phyloP scores from a whole-genome alignment of 1,284 basidiomycete genomes.

The Ustilago hordei region DNA sequence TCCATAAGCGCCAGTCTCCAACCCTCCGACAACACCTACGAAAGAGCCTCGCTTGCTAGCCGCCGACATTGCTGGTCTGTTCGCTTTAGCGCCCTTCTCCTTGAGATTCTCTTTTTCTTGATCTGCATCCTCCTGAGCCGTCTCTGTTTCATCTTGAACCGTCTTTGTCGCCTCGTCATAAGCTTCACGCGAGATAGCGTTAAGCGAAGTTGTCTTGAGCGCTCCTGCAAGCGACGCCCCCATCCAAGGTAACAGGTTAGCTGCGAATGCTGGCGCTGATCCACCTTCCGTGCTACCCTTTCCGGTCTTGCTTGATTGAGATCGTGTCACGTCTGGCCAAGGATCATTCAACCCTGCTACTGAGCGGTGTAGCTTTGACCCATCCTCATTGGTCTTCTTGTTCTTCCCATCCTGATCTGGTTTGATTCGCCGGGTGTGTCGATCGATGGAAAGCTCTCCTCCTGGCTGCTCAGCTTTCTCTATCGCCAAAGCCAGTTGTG shows the following conservation, averaged over 20 bases:
- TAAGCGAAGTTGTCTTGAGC: slow-evolving; percentile 38
- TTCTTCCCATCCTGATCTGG: neutral
- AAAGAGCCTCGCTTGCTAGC: slow-evolving; percentile 52
- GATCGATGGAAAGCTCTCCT: slow-evolving; percentile 34
- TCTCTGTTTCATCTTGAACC: slow-evolving; percentile 15
- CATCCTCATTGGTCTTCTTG: neutral
- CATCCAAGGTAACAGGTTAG: slow-evolving; percentile 86
- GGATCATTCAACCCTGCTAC: slow-evolving; percentile 44
- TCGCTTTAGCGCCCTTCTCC: slow-evolving; percentile 9
- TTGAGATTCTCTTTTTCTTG: neutral
- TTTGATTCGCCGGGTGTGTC: slow-evolving; percentile 15
- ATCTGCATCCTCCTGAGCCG: neutral
- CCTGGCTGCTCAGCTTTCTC: slow-evolving; percentile 27
- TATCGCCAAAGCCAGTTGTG: slow-evolving; percentile 78
- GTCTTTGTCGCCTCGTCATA: slow-evolving; percentile 38
- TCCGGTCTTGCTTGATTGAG: neutral
- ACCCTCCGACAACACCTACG: slow-evolving; percentile 56
- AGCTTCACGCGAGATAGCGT: slow-evolving; percentile 43
- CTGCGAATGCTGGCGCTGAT: slow-evolving; percentile 85
- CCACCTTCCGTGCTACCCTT: slow-evolving; percentile 71
- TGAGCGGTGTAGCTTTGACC: slow-evolving; percentile 12
- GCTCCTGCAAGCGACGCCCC: slow-evolving; percentile 88
- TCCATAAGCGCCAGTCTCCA: slow-evolving; percentile 58
- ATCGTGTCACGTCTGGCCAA: slow-evolving; percentile 22
- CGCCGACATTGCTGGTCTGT: slow-evolving; percentile 25